A percentile compares a stretch with the other conserved stretches of the same genome.
phyloP scores from a whole-genome alignment of 345 rosid species.

The Eucalyptus rudis region DNA sequence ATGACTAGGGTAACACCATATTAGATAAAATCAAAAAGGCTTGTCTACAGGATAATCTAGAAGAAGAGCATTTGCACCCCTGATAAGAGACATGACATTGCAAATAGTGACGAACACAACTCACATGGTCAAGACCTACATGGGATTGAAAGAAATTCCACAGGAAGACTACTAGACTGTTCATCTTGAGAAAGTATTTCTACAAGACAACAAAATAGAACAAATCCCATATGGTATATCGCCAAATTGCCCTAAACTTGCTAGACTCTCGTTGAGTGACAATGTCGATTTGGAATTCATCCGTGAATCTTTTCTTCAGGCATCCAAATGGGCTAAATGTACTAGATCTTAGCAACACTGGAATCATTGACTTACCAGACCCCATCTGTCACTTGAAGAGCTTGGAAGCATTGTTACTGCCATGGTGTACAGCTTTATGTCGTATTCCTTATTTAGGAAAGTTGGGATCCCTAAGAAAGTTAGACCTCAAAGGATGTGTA shows the following conservation, averaged over 20 bases:
- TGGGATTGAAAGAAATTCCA: background rate
- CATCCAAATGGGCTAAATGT: background rate
- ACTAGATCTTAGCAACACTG: background rate
- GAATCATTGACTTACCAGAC: background rate
- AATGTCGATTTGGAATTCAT: background rate
- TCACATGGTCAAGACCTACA: rapidly evolving
- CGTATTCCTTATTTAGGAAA: background rate
- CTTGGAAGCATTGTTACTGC: background rate
- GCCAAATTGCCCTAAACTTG: background rate
- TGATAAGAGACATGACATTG: constrained; percentile 8
- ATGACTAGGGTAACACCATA: background rate
- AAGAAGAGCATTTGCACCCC: background rate
- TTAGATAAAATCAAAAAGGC: background rate
- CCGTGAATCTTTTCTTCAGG: background rate
- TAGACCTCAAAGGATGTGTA: background rate
- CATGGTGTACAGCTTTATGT: rapidly evolving
- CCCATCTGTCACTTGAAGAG: background rate
- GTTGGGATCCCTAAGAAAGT: background rate
- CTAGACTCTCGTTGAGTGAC: background rate
- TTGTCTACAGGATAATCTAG: background rate
- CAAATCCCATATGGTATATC: background rate
- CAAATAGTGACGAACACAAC: background rate
- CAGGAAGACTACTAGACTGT: background rate
- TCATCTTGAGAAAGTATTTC: background rate
- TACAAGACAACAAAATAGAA: background rate